Percentiles rank a stretch among this genome's conserved stretches.
Evolutionary conservation across 2,329 filamentous ascomycete species (phyloP).

Genomic region (Cercospora nicotianae): DNA sequence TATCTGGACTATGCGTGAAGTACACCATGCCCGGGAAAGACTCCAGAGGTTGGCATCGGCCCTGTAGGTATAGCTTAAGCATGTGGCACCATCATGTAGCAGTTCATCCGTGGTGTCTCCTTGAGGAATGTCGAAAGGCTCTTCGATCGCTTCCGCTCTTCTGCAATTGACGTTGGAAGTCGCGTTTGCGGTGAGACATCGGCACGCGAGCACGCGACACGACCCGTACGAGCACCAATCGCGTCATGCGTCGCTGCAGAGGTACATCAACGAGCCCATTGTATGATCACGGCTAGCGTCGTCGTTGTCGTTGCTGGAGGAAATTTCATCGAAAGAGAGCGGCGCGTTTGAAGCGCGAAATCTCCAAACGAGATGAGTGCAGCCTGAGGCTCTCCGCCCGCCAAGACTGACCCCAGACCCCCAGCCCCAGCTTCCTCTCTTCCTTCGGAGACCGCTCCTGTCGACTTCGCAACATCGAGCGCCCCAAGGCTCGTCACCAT

Average conservation of each 20-base stretch:
- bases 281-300: not conserved
- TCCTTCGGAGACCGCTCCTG: too few relatives aligned
- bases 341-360: not conserved
- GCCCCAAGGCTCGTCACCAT: not conserved
- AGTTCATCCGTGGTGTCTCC: not conserved
- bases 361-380: not conserved
- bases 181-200: not conserved
- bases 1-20: not conserved
- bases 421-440: too few relatives aligned
- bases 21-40: not conserved
- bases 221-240: not conserved
- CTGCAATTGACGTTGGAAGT: not conserved
- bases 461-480: too few relatives aligned
- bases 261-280: not conserved
- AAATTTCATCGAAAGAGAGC: not conserved
- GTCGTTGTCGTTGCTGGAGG: not conserved
- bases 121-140: not conserved
- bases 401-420: not conserved
- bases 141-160: not conserved
- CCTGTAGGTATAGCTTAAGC: not conserved
- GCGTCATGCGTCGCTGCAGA: not conserved
- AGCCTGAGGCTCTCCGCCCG: not conserved
- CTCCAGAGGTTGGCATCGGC: not conserved
- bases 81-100: not conserved
- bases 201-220: not conserved